These are phyloP conservation scores for Boletellus sp. DNA, from an alignment of 768 basidiomycete species.

Conservation along the genomic window DNA sequence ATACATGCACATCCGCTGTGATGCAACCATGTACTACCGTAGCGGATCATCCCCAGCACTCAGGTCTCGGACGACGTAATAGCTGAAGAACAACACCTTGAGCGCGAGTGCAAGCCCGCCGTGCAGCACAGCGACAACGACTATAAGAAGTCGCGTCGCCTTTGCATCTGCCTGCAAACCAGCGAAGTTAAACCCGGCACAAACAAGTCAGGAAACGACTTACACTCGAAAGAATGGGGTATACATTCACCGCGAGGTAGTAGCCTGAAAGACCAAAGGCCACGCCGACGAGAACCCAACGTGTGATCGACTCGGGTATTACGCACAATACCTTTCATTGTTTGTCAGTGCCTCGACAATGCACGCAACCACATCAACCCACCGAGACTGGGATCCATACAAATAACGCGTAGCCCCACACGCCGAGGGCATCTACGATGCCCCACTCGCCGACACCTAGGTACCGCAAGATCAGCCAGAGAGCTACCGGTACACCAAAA, in stretches of 20 bases:
- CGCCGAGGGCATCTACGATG: conserved; percentile 72
- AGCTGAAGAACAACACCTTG: conserved; percentile 67
- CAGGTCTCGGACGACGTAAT: conserved; percentile 44
- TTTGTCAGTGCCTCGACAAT: background rate
- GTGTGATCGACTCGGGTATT: conserved; percentile 75
- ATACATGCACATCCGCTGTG: too few relatives aligned
- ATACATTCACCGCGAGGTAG: conserved; percentile 82
- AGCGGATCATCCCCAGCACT: conserved; percentile 25
- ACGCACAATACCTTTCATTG: conserved; percentile 72
- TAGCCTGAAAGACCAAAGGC: conserved; percentile 81
- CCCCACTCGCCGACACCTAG: conserved; percentile 89
- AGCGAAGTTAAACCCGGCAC: background rate
- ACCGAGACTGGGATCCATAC: conserved; percentile 89
- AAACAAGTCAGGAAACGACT: conserved; percentile 27
- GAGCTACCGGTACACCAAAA: conserved; percentile 69
- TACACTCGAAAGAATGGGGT: conserved; percentile 84
- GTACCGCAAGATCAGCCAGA: conserved; percentile 86
- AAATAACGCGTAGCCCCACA: conserved; percentile 82
- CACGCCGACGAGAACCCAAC: conserved; percentile 73
- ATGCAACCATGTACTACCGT: conserved; percentile 8
- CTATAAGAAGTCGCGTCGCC: conserved; percentile 77
- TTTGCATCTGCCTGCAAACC: conserved; percentile 74
- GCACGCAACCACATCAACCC: conserved; percentile 24
- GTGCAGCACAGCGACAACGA: conserved; percentile 73
- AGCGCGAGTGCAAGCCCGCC: conserved; percentile 78